These are phyloP conservation scores for Naganishia kalamii DNA, from an alignment of 768 basidiomycete genomes.

Conservation along the genomic window DNA sequence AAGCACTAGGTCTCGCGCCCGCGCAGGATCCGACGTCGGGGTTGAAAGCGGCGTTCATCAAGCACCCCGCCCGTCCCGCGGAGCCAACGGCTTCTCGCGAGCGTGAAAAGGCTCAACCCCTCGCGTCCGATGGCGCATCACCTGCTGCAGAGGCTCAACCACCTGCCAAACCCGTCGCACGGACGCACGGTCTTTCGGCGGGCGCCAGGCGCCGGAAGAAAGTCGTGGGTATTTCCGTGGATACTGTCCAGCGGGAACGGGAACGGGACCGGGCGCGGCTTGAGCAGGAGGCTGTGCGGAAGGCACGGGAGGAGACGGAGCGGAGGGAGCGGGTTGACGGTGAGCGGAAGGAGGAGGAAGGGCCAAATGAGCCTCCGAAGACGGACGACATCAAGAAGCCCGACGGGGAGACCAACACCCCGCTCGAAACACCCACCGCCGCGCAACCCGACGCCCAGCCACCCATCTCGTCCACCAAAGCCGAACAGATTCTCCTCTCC, in stretches of 20 bases:
- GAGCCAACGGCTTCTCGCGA: too few relatives aligned
- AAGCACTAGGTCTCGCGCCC: not conserved
- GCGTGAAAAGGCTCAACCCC: too few relatives aligned
- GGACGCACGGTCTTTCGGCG: not conserved
- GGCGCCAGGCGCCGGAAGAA: not conserved
- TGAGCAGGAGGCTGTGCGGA: not conserved
- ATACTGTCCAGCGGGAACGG: not conserved
- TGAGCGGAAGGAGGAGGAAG: conserved; percentile 1
- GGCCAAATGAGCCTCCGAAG: not conserved
- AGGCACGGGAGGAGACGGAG: not conserved
- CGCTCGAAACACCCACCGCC: too few relatives aligned
- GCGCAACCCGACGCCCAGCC: not conserved
- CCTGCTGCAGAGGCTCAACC: too few relatives aligned
- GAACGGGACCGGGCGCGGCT: not conserved
- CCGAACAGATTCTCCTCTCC: conserved; percentile 15
- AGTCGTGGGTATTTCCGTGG: conserved; percentile 1
- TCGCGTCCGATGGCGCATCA: too few relatives aligned
- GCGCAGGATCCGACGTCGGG: not conserved
- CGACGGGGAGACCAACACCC: not conserved
- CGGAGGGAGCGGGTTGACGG: not conserved
- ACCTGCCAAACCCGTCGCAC: not conserved
- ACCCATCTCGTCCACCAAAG: not conserved
- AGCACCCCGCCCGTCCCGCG: too few relatives aligned
- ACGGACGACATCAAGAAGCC: not conserved
- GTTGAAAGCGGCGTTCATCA: conserved; percentile 4